Conservation (phyloP, 768 basidiomycete species). For the Coprinopsis marcescibilis region DNA sequence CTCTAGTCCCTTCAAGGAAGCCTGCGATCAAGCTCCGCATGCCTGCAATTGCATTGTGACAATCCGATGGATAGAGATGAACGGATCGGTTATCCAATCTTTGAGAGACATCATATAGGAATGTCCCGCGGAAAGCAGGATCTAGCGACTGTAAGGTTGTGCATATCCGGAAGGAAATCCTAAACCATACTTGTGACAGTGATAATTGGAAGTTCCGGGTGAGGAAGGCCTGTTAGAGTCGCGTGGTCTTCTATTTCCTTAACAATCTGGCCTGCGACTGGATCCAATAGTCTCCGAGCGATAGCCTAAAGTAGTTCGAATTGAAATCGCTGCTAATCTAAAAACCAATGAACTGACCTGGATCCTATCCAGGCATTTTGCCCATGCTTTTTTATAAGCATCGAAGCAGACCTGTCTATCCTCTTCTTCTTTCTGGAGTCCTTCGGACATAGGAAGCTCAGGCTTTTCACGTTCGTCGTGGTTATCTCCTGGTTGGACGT, state of each 20-base stretch:
- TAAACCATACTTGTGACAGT: constrained; percentile 44
- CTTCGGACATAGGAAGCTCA: too few relatives aligned
- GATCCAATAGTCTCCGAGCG: constrained; percentile 40
- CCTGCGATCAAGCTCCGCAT: constrained; percentile 54
- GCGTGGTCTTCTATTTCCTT: constrained; percentile 43
- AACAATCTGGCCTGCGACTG: constrained; percentile 41
- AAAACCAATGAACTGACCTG: constrained; percentile 34
- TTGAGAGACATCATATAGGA: constrained; percentile 39
- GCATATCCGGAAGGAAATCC: neutral
- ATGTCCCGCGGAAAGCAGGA: constrained; percentile 37
- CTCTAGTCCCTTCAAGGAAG: constrained; percentile 37
- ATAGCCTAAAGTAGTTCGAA: constrained; percentile 31
- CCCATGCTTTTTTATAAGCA: constrained; percentile 56
- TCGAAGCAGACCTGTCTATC: constrained; percentile 25
- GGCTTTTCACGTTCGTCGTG: too few relatives aligned
- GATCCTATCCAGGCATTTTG: constrained; percentile 48
- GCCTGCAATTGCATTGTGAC: constrained; percentile 40
- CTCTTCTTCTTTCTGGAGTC: neutral
- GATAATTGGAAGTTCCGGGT: constrained; percentile 54
- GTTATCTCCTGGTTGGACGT: too few relatives aligned
- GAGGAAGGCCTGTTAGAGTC: constrained; percentile 50
- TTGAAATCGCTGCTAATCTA: neutral
- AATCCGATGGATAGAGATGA: constrained; percentile 58
- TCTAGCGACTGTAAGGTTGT: constrained; percentile 22
- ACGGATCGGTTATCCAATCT: constrained; percentile 26